Base-by-base conservation (phyloP, 1,139 yeast species). In the Debaryomycetaceae sp. region DNA sequence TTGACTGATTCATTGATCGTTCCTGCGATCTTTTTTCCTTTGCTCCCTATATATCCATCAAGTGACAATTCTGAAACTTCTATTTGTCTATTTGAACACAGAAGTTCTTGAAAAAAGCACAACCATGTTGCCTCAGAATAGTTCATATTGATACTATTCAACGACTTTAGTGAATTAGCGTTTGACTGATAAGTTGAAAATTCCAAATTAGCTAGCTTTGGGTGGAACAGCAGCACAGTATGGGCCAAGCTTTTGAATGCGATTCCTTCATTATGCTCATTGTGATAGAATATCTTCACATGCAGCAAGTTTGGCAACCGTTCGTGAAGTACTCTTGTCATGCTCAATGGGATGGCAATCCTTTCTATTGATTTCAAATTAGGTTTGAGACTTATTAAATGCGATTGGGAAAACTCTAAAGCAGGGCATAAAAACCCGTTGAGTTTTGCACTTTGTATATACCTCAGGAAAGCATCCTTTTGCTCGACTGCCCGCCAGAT, bases 31-130 rank as follows among this genome's bases (percentile, higher is more conserved):
- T 9, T 36, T 4, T 9, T 22, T 3, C 56, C 59, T 6, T 44
- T 35, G 29, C 44, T 47, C 4, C 53, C 52, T 14, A 58, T 46
- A 37, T 42, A 50, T 7, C 61, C 62, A 33, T 57, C 60, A 9
- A 60, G 40, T 2, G 49, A 56, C 24, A 60, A 47, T 1, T 48
- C 41, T 5, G 24, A 24, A 22, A 60, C 40, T 7, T 24, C 11
- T 17, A 58, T 43, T 17, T 33, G 23, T 2, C 34, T 34, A 4
- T 40, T 42, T 6, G 41, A 38, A 1, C 42, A 40, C 1, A 39
- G 29, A 13, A 55, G 43, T 2, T 40, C 49, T 8, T 42, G 34
- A 35, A 60, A 55, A 42, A 60, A 56, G 13, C 42, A 37, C 13
- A 50, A 35, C 63, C 63, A 60, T 2, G 45, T 36, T 5, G 54